These are phyloP conservation scores for Rhodomyrtus psidioides DNA, from an alignment of 441 rosid species.

Conservation along the genomic window DNA sequence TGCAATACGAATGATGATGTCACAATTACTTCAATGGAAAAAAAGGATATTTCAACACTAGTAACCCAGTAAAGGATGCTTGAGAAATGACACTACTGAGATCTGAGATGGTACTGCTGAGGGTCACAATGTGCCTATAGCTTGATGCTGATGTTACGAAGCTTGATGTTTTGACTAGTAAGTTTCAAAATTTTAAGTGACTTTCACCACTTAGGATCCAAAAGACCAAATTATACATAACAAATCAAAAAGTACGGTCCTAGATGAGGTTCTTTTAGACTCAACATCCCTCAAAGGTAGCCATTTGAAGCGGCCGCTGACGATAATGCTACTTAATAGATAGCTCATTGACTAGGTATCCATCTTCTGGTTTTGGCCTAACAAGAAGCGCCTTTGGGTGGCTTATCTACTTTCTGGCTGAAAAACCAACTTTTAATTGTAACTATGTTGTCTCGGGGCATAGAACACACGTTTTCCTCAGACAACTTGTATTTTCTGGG, in stretches of 20 bases:
- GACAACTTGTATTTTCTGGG: background rate
- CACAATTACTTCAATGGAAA: background rate
- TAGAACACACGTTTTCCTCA: background rate
- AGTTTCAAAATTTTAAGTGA: background rate
- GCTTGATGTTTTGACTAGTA: background rate
- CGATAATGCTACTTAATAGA: background rate
- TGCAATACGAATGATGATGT: slow-evolving; percentile 10
- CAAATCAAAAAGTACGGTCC: background rate
- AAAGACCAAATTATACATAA: background rate
- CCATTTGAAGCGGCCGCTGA: background rate
- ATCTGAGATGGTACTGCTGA: background rate
- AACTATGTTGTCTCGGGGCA: background rate
- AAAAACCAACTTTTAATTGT: background rate
- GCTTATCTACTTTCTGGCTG: background rate
- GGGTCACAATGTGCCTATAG: background rate
- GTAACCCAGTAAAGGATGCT: background rate
- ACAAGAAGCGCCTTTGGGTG: background rate
- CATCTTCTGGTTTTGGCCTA: background rate
- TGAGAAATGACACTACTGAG: background rate
- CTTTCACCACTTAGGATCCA: background rate
- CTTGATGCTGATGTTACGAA: background rate
- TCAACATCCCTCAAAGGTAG: background rate
- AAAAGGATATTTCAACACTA: background rate
- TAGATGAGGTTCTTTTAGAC: background rate
- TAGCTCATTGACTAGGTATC: background rate